Evolutionary conservation across 176 grass and related monocot genomes (phyloP).

Genomic region (Carex cristatella): DNA sequence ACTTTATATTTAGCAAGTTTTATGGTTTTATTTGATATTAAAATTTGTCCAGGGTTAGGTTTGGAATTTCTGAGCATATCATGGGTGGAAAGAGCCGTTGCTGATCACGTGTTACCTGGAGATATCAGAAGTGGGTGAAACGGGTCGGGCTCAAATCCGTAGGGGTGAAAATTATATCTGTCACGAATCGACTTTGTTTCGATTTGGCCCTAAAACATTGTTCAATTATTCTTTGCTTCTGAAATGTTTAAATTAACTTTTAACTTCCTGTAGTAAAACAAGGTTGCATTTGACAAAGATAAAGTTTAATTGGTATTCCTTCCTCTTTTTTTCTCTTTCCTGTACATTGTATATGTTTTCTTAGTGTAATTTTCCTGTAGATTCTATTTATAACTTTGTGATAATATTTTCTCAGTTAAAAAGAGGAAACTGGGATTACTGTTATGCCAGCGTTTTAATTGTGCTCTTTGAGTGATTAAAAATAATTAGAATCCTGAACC

Average conservation of each 20-base stretch:
- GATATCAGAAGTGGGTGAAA: neutral
- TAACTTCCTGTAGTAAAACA: neutral
- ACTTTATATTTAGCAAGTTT: neutral
- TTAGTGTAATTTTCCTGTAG: neutral
- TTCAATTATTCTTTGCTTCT: neutral
- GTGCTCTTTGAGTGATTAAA: neutral
- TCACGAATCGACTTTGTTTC: neutral
- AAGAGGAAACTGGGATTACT: neutral
- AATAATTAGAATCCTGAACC: no score
- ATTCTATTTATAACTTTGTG: neutral
- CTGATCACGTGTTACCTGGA: neutral
- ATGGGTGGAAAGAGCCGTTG: neutral
- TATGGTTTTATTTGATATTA: neutral
- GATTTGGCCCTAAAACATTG: neutral
- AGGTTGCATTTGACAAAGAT: neutral
- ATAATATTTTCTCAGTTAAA: neutral
- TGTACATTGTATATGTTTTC: neutral
- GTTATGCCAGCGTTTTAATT: neutral
- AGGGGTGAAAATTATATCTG: no score
- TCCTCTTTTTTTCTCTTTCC: neutral
- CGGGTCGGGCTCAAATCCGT: neutral
- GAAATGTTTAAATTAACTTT: slow-evolving; percentile 2
- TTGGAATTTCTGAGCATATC: neutral
- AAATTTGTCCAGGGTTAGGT: neutral
- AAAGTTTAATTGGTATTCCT: neutral